Conservation (phyloP, 768 basidiomycete species). For the Agrocybe praecox region DNA sequence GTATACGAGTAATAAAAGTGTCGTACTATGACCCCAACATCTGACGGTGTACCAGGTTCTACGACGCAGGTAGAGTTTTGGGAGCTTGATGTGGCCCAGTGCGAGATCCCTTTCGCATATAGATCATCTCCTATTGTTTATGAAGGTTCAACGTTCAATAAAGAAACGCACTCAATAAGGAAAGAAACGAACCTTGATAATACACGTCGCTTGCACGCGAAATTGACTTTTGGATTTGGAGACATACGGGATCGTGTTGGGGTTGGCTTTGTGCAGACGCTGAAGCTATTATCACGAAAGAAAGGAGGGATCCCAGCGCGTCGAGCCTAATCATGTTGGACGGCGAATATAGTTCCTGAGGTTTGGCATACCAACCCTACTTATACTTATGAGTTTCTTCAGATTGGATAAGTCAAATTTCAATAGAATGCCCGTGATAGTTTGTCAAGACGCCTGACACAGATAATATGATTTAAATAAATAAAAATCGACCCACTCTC, state of each 20-base stretch:
- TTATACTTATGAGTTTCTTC: no score
- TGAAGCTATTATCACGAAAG: no score
- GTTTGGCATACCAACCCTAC: no score
- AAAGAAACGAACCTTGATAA: slow-evolving; percentile 33
- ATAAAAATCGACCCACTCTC: no score
- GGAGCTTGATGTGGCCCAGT: slow-evolving; percentile 55
- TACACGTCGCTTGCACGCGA: slow-evolving; percentile 50
- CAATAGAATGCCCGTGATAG: no score
- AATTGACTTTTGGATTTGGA: slow-evolving; percentile 20
- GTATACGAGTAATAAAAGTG: not conserved
- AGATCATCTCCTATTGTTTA: slow-evolving; percentile 19
- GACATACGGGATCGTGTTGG: not conserved
- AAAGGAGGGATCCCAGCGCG: no score
- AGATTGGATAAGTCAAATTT: no score
- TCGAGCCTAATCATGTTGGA: no score
- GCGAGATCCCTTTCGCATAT: slow-evolving; percentile 45
- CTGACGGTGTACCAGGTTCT: slow-evolving; percentile 55
- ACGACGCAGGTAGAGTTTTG: slow-evolving; percentile 54
- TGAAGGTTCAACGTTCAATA: not conserved
- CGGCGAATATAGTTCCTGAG: no score
- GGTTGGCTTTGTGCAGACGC: not conserved
- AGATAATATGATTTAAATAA: no score
- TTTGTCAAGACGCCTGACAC: no score
- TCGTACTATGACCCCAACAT: slow-evolving; percentile 52
- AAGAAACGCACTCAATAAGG: not conserved